A percentile compares a stretch with the other conserved stretches of the same genome.
phyloP scores from a whole-genome alignment of 306 rosid genomes.

The Glycine tomentella region DNA sequence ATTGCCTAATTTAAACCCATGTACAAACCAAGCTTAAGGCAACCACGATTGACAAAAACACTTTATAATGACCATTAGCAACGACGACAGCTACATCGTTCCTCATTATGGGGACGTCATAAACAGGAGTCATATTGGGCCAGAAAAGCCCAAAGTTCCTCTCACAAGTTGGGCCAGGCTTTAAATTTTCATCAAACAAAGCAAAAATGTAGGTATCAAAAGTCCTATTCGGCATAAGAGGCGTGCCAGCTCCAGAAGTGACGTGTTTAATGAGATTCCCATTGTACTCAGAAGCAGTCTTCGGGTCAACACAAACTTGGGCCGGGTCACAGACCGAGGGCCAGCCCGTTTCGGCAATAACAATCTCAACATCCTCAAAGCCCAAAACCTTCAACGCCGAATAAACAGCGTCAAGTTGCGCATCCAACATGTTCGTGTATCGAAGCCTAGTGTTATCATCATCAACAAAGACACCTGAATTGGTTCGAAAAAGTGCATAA shows the following conservation, averaged over 20 bases:
- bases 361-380: slow-evolving; percentile 71
- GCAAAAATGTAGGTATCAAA: slow-evolving; percentile 79
- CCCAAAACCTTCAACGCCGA: slow-evolving; percentile 67
- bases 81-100: slow-evolving; percentile 52
- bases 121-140: slow-evolving; percentile 67
- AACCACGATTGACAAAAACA: slow-evolving; percentile 40
- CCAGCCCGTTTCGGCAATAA: slow-evolving; percentile 82
- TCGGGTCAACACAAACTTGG: slow-evolving; percentile 61
- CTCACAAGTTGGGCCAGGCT: slow-evolving; percentile 74
- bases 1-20: slow-evolving; percentile 54
- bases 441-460: slow-evolving; percentile 56
- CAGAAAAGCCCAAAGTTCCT: slow-evolving; percentile 74
- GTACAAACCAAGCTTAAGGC: slow-evolving; percentile 53
- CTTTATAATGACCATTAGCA: slow-evolving; percentile 35
- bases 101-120: slow-evolving; percentile 60
- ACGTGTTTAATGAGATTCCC: slow-evolving; percentile 67
- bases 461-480: slow-evolving; percentile 49
- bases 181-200: slow-evolving; percentile 73
- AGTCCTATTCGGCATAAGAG: slow-evolving; percentile 80
- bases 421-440: slow-evolving; percentile 82
- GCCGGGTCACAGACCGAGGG: slow-evolving; percentile 58
- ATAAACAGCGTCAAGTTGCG: slow-evolving; percentile 75
- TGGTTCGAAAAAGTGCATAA: slow-evolving; percentile 62
- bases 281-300: slow-evolving; percentile 63
- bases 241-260: slow-evolving; percentile 65